Percentiles rank a stretch among this genome's conserved stretches.
phyloP scores from a whole-genome alignment of 371 early-diverging fungal species.

The Mycotypha africana region DNA sequence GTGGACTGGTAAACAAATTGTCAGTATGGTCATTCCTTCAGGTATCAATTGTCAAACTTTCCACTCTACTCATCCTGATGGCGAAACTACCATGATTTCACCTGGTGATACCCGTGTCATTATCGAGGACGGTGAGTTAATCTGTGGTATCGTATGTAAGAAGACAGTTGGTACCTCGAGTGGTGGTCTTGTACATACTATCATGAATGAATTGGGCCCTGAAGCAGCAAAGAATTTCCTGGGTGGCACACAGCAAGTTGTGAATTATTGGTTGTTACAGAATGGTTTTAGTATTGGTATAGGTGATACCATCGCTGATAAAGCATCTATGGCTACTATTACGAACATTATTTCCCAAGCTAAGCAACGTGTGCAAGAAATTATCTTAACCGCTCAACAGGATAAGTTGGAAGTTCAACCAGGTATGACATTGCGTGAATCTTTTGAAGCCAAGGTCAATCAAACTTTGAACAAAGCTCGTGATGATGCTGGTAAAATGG shows the following conservation, averaged over 20 bases:
- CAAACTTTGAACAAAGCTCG: constrained; percentile 92
- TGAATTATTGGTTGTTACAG: constrained; percentile 96
- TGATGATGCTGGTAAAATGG: constrained; percentile 93
- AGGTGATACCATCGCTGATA: constrained; percentile 98
- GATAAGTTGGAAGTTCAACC: constrained; percentile 89
- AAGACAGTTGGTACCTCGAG: constrained; percentile 94
- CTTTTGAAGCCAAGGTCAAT: constrained; percentile 95
- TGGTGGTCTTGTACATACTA: constrained; percentile 95
- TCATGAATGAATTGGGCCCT: constrained; percentile 94
- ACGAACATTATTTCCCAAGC: constrained; percentile 82
- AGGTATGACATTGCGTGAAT: constrained; percentile 97
- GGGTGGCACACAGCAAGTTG: constrained; percentile 92
- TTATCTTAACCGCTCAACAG: constrained; percentile 85
- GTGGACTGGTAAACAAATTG: constrained; percentile 99
- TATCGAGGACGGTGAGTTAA: constrained; percentile 92
- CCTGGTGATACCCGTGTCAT: constrained; percentile 92
- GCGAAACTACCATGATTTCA: constrained; percentile 70
- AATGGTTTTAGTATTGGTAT: constrained; percentile 98
- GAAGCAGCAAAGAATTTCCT: constrained; percentile 91
- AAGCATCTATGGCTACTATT: constrained; percentile 80
- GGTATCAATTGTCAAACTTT: constrained; percentile 82
- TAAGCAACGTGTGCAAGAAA: constrained; percentile 80
- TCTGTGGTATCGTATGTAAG: constrained; percentile 97
- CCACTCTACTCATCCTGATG: constrained; percentile 83
- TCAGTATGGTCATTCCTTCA: constrained; percentile 91